Percentiles rank a stretch among this genome's conserved stretches.
phyloP scores from a whole-genome alignment of 208 protist species.

The Trypanosoma cruzi region DNA sequence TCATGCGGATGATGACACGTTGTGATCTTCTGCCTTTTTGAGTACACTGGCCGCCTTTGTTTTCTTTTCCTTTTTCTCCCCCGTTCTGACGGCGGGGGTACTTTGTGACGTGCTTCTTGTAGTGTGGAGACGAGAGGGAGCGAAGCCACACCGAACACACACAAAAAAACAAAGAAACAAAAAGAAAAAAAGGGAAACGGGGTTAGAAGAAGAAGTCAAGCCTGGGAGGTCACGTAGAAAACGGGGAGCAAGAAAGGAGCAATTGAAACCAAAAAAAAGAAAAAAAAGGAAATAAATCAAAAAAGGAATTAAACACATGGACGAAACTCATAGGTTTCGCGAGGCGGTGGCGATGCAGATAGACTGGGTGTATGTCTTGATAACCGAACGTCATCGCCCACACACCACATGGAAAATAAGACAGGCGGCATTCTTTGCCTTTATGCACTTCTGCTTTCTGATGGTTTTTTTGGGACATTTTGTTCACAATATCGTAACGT shows the following conservation, averaged over 20 bases:
- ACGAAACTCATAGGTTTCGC: conserved; percentile 26
- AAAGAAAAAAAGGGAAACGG: too few species aligned
- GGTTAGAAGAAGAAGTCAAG: too few species aligned
- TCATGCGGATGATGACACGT: too few species aligned
- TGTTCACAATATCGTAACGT: conserved; percentile 34
- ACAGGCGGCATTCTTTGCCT: conserved; percentile 46
- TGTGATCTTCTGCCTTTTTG: too few species aligned
- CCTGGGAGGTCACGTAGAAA: too few species aligned
- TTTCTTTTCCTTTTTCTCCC: too few species aligned
- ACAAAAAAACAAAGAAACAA: too few species aligned
- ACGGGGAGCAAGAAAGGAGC: background rate
- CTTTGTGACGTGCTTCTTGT: too few species aligned
- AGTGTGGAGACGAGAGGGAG: too few species aligned
- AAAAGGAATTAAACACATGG: conserved; percentile 19
- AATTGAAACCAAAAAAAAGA: background rate
- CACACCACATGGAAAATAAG: conserved; percentile 37
- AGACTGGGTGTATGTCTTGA: conserved; percentile 62
- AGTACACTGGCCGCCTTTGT: too few species aligned
- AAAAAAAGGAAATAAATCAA: background rate
- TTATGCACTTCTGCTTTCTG: conserved; percentile 58
- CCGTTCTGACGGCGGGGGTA: too few species aligned
- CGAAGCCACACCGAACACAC: too few species aligned
- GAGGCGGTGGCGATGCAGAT: conserved; percentile 68
- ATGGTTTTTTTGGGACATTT: conserved; percentile 47
- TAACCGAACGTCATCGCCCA: conserved; percentile 37